Percentiles rank a stretch among this genome's conserved stretches.
Evolutionary conservation across 305 asterid genomes (phyloP).

Genomic region (Fraxinus greggii): DNA sequence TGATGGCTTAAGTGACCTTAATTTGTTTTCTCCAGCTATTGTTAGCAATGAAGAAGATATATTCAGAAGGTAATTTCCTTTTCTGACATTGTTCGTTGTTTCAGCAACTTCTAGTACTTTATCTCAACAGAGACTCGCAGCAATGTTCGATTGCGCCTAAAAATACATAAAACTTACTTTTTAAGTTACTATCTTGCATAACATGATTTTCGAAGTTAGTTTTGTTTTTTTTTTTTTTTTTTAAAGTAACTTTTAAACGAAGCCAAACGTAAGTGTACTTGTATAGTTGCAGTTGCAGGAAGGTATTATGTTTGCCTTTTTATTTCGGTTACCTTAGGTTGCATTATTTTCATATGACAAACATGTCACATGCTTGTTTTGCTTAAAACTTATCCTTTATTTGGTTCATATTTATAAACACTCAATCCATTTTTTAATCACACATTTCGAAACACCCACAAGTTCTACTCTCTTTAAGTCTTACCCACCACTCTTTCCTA

Average conservation of each 20-base stretch:
- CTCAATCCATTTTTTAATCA: background rate
- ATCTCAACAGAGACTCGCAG: background rate
- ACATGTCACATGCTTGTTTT: background rate
- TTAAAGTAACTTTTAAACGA: background rate
- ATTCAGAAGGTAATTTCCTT: constrained; percentile 61
- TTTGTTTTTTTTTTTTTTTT: background rate
- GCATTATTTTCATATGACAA: background rate
- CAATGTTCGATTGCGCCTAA: background rate
- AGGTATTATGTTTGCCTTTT: background rate
- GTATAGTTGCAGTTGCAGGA: no score
- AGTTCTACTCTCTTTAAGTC: background rate
- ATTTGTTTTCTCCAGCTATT: constrained; percentile 60
- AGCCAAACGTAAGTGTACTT: background rate
- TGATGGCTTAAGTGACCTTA: constrained; percentile 57
- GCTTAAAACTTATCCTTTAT: background rate
- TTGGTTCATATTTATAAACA: background rate
- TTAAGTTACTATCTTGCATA: background rate
- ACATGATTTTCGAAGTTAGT: background rate
- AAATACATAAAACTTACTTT: background rate
- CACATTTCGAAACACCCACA: background rate
- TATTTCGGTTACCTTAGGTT: background rate
- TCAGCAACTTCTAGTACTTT: background rate
- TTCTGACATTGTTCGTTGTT: background rate
- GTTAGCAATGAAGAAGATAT: constrained; percentile 82
- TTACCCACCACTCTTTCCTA: background rate